A percentile compares a stretch with the other conserved stretches of the same genome.
Evolutionary conservation across 192 early-diverging fungal species (phyloP).

Genomic region (Coemansia sp.): DNA sequence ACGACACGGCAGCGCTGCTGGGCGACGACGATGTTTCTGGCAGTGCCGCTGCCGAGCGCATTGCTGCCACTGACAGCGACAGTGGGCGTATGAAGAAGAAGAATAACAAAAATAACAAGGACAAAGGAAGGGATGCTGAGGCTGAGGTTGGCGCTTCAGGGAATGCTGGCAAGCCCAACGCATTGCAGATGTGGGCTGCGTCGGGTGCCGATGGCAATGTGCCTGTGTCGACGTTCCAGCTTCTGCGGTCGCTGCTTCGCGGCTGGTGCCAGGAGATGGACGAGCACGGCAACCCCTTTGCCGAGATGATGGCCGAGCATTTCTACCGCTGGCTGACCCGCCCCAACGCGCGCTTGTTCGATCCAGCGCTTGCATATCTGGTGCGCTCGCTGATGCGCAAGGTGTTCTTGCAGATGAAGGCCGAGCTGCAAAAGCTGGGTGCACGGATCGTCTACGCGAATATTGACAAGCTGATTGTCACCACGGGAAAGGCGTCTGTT

Average conservation of each 20-base stretch:
- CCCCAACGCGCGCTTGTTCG: constrained; percentile 72
- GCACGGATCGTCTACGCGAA: constrained; percentile 75
- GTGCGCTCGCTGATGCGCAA: constrained; percentile 89
- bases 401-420: constrained; percentile 79
- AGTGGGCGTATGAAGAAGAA: constrained; percentile 7
- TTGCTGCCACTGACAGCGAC: background rate
- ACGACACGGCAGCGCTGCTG: constrained; percentile 8
- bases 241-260: constrained; percentile 76
- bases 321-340: constrained; percentile 88
- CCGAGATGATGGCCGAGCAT: constrained; percentile 76
- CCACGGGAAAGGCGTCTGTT: constrained; percentile 75
- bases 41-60: background rate
- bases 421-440: constrained; percentile 77
- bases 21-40: constrained; percentile 11
- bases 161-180: background rate
- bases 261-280: constrained; percentile 74
- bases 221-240: constrained; percentile 59
- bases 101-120: background rate
- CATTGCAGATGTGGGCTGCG: background rate
- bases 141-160: background rate
- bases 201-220: constrained; percentile 30
- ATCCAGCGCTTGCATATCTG: constrained; percentile 75
- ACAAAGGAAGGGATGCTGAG: background rate
- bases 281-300: constrained; percentile 62
- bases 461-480: constrained; percentile 77